A percentile compares a stretch with the other conserved stretches of the same genome.
Conservation (phyloP, 2,329 filamentous ascomycete genomes). For the Hymenoscyphus occultus region DNA sequence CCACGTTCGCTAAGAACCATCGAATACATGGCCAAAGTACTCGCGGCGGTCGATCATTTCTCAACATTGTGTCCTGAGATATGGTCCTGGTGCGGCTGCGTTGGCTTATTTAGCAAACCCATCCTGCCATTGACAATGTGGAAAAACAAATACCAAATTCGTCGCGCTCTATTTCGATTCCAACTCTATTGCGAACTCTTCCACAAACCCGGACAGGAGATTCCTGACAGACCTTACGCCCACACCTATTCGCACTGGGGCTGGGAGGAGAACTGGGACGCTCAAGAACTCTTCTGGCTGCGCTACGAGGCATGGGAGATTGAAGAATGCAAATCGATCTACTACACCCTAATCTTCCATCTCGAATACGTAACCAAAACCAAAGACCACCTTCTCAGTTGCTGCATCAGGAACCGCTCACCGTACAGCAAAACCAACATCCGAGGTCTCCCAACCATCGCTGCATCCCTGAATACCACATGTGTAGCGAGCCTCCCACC, state of each 20-base stretch:
- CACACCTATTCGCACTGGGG: neutral
- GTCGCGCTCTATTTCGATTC: conserved; percentile 16
- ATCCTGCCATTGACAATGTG: conserved; percentile 14
- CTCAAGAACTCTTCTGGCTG: conserved; percentile 16
- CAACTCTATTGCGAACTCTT: conserved; percentile 19
- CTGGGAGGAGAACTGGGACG: conserved; percentile 11
- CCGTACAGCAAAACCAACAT: neutral
- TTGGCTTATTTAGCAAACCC: neutral
- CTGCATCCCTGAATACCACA: neutral
- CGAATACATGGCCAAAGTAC: conserved; percentile 1
- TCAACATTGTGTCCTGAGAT: neutral
- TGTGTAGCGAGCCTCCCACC: neutral
- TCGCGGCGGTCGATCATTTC: conserved; percentile 6
- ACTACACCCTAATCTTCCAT: conserved; percentile 13
- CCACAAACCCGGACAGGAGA: conserved; percentile 8
- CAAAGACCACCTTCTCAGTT: neutral
- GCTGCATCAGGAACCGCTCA: no score
- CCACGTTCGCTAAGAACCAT: neutral
- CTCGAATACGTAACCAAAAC: neutral
- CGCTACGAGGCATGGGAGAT: conserved; percentile 17
- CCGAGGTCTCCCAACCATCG: conserved; percentile 9
- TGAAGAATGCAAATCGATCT: conserved; percentile 18
- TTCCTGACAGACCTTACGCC: no score
- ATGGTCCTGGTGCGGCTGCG: conserved; percentile 1
- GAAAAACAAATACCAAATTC: conserved; percentile 13